Base-by-base conservation (phyloP, 1,284 basidiomycete species). In the Vanrija sp. region DNA sequence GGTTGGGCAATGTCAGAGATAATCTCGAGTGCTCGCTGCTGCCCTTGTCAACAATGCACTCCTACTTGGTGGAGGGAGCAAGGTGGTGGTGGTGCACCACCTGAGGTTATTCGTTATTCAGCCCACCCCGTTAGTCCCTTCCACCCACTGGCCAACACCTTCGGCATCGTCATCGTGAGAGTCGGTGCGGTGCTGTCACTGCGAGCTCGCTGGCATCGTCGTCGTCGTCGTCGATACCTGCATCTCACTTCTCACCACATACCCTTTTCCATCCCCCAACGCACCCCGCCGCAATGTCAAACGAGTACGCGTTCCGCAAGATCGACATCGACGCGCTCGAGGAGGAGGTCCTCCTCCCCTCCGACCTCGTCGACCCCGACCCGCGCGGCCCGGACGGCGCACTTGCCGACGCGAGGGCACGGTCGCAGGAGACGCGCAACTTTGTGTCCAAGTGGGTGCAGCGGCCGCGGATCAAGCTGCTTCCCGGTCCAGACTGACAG, bases 261-360 rank as follows among this genome's bases (percentile, higher is more conserved):
- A 44, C 29, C 29, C 43, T 42, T 42, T 23, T 23, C 21, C 21
- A 3, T 23, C 21, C 21, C 21, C 21, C 21, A 23, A 23, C 21
- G 21, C 21, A 23, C 53, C 54, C 10, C 28, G 28, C 28, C 28
- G 75, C 66, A 46, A 90, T 90, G 87, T 83, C 71, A 29, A 52
- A 51, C 57, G 75, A 87, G 60, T 80, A 79, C 65, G 84, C 84
- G 60, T 96, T 92, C 78, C 83, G 93, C 64, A 94, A 93, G 78
- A 93, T 97, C 79, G 88, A 97, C 77, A 89, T 97, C 67, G 94
- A 98, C 79, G 82, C 81, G 49, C 59, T 74, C 78, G 95, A 98
- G 71, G 94, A 97, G 74, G 95, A 98, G 67, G 83, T 86, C 16
- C 79, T 98, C 15, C 82, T 86, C 46, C 89, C 93, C 57, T 83